These are phyloP conservation scores for Papiliotrema terrestris DNA, from an alignment of 1,284 basidiomycete species.

Conservation along the genomic window DNA sequence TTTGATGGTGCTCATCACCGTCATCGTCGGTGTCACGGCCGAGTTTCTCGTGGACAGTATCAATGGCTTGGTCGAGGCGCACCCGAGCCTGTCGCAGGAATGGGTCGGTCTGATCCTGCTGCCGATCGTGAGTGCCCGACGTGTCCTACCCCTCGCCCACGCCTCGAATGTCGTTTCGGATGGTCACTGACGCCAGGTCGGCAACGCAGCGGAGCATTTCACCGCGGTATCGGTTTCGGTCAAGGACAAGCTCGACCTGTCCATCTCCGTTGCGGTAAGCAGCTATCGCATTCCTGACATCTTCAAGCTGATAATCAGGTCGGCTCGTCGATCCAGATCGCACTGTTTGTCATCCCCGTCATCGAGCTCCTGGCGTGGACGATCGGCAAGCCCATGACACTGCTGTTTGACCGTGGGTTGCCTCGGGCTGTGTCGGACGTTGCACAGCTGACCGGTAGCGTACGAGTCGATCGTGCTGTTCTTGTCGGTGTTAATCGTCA, in stretches of 20 bases:
- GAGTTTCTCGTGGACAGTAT: slow-evolving; percentile 57
- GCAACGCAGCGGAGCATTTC: slow-evolving; percentile 63
- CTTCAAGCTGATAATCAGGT: slow-evolving; percentile 39
- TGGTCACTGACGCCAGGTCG: slow-evolving; percentile 3
- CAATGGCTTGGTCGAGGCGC: slow-evolving; percentile 41
- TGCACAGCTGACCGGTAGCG: slow-evolving; percentile 15
- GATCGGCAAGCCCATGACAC: slow-evolving; percentile 52
- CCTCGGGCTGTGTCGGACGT: not conserved
- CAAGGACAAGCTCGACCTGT: slow-evolving; percentile 59
- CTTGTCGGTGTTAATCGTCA: slow-evolving; percentile 72
- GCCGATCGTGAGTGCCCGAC: slow-evolving; percentile 55
- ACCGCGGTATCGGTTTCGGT: slow-evolving; percentile 85
- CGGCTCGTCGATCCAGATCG: slow-evolving; percentile 90
- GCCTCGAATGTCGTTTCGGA: too few species aligned
- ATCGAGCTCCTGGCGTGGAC: slow-evolving; percentile 55
- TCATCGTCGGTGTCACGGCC: slow-evolving; percentile 63
- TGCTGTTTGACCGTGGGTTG: slow-evolving; percentile 45
- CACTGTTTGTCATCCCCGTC: slow-evolving; percentile 73
- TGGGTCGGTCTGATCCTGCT: slow-evolving; percentile 83
- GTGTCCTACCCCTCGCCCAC: too few species aligned
- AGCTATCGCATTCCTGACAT: too few species aligned
- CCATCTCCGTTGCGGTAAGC: slow-evolving; percentile 67
- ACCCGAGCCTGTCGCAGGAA: slow-evolving; percentile 58
- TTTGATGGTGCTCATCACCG: slow-evolving; percentile 40
- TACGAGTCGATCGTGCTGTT: slow-evolving; percentile 53